Conservation (phyloP, 768 basidiomycete species). For the Cyclocybe aegerita region DNA sequence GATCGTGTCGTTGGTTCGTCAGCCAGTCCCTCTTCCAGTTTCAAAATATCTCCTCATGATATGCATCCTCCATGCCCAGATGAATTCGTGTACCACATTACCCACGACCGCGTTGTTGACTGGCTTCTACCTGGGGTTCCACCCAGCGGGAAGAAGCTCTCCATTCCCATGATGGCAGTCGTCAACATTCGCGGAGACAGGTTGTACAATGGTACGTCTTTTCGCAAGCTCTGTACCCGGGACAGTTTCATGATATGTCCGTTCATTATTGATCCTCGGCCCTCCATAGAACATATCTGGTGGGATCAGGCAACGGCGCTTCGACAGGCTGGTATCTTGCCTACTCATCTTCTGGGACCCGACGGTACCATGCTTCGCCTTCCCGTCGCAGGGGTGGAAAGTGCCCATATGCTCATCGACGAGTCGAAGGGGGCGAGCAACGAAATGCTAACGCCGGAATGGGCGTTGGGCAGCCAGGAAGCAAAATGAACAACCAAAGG, state of each 20-base stretch:
- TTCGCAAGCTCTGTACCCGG: not conserved
- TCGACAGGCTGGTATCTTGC: constrained; percentile 34
- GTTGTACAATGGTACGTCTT: constrained; percentile 31
- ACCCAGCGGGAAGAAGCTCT: constrained; percentile 45
- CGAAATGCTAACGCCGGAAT: constrained; percentile 34
- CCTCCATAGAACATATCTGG: constrained; percentile 39
- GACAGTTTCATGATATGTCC: not conserved
- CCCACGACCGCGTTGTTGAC: constrained; percentile 43
- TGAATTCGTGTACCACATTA: constrained; percentile 49
- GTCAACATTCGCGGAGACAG: constrained; percentile 48
- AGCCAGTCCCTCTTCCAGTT: not conserved
- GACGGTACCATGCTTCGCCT: constrained; percentile 24
- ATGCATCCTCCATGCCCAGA: constrained; percentile 26
- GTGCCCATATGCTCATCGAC: constrained; percentile 34
- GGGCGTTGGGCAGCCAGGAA: constrained; percentile 22
- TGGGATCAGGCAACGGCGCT: constrained; percentile 43
- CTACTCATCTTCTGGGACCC: constrained; percentile 29
- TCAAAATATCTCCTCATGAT: not conserved
- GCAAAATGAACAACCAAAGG: not conserved
- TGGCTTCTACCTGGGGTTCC: constrained; percentile 56
- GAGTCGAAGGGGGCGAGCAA: constrained; percentile 37
- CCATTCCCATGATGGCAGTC: constrained; percentile 55
- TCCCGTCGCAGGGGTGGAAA: constrained; percentile 36
- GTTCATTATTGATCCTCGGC: not conserved
- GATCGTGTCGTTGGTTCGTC: constrained; percentile 51